A percentile compares a stretch with the other conserved stretches of the same genome.
Evolutionary conservation across 352 stramenopile species (phyloP).

Genomic region (Pythium angustatum): DNA sequence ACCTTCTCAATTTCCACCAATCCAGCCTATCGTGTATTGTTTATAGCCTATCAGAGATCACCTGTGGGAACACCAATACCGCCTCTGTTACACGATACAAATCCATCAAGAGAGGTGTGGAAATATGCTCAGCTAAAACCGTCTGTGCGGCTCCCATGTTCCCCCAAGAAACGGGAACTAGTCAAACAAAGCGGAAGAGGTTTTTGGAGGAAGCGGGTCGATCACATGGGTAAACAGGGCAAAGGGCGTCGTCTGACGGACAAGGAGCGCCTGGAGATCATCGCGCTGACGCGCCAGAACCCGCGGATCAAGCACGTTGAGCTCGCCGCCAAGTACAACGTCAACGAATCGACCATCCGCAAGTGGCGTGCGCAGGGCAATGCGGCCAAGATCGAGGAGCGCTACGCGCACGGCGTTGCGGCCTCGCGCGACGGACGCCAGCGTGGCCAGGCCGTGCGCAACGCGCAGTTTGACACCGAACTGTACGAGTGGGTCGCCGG

Average conservation of each 20-base stretch:
- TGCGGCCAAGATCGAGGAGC: slow-evolving; percentile 40
- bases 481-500: slow-evolving; percentile 42
- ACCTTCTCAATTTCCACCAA: slow-evolving; percentile 21
- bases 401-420: slow-evolving; percentile 38
- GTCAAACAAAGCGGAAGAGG: slow-evolving; percentile 9
- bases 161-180: slow-evolving; percentile 25
- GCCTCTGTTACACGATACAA: too few relatives aligned
- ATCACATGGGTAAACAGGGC: slow-evolving; percentile 42
- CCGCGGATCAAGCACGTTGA: slow-evolving; percentile 51
- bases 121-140: slow-evolving; percentile 28
- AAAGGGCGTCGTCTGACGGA: slow-evolving; percentile 52
- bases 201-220: slow-evolving; percentile 25
- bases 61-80: too few relatives aligned
- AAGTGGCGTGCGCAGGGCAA: slow-evolving; percentile 48
- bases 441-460: slow-evolving; percentile 40
- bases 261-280: slow-evolving; percentile 66
- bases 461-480: slow-evolving; percentile 42
- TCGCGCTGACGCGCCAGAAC: slow-evolving; percentile 48
- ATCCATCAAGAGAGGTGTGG: too few relatives aligned
- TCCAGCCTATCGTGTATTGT: neutral
- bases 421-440: slow-evolving; percentile 39
- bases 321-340: slow-evolving; percentile 45
- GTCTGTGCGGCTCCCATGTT: neutral
- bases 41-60: too few relatives aligned
- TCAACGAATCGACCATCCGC: slow-evolving; percentile 65